These are phyloP conservation scores for Pseudovirgaria hyperparasitica DNA, from an alignment of 2,329 filamentous ascomycete genomes.

Conservation along the genomic window DNA sequence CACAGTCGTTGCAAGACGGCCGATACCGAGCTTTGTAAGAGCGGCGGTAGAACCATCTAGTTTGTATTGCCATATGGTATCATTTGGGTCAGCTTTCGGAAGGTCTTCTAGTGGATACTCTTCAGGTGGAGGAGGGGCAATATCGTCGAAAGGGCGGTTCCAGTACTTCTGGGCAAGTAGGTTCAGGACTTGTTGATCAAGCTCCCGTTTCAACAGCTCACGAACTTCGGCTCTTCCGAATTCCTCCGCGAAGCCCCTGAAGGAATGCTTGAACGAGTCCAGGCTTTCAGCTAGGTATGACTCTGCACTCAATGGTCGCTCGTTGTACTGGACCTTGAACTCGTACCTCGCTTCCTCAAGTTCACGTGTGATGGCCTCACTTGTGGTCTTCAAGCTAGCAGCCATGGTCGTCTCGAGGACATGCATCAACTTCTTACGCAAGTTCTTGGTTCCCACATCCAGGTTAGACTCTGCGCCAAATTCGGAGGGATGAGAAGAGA, in stretches of 20 bases:
- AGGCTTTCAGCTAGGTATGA: conserved; percentile 92
- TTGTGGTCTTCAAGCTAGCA: conserved; percentile 74
- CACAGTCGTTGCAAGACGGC: conserved; percentile 80
- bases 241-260: conserved; percentile 81
- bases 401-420: conserved; percentile 97
- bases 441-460: conserved; percentile 67
- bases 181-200: conserved; percentile 91
- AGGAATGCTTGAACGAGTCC: conserved; percentile 94
- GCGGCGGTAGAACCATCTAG: conserved; percentile 84
- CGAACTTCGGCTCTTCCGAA: conserved; percentile 87
- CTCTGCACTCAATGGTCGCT: conserved; percentile 84
- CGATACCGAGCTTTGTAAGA: conserved; percentile 87
- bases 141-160: conserved; percentile 87
- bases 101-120: conserved; percentile 63
- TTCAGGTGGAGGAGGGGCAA: conserved; percentile 54
- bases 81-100: conserved; percentile 72
- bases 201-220: conserved; percentile 76
- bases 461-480: conserved; percentile 64
- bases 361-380: conserved; percentile 86
- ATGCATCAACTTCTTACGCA: conserved; percentile 93
- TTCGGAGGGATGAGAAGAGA: conserved; percentile 67
- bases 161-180: conserved; percentile 88
- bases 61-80: conserved; percentile 85
- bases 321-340: conserved; percentile 99
- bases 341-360: conserved; percentile 95